Percentiles rank a stretch among this genome's conserved stretches.
phyloP scores from a whole-genome alignment of 495 filamentous ascomycete genomes.

The Penicillium tannophilum region DNA sequence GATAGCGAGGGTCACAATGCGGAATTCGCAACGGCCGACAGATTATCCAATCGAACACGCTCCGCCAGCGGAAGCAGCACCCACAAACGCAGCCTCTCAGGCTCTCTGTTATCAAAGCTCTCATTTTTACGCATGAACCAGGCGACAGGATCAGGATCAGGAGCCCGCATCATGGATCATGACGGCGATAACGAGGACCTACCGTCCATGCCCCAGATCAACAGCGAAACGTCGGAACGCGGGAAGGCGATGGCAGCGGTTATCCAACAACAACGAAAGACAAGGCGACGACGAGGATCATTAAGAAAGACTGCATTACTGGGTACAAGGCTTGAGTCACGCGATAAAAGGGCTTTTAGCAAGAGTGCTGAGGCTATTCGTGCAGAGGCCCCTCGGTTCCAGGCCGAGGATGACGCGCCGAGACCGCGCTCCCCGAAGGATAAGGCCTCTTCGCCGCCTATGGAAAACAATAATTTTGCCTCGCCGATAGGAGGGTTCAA shows the following conservation, averaged over 20 bases:
- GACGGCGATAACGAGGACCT: constrained; percentile 39
- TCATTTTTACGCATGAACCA: constrained; percentile 61
- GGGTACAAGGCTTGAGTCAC: constrained; percentile 59
- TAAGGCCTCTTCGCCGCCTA: constrained; percentile 17
- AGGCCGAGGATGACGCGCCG: not conserved
- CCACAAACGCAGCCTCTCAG: constrained; percentile 68
- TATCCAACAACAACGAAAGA: constrained; percentile 66
- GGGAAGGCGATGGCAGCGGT: constrained; percentile 57
- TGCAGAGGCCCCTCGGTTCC: constrained; percentile 27
- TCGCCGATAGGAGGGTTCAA: constrained; percentile 6
- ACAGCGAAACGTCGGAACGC: constrained; percentile 21
- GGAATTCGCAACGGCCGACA: constrained; percentile 31
- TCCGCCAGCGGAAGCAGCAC: constrained; percentile 45
- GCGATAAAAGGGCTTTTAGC: constrained; percentile 47
- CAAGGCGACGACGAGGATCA: constrained; percentile 75
- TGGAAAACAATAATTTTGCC: not conserved
- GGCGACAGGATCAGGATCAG: constrained; percentile 36
- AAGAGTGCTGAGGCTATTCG: constrained; percentile 39
- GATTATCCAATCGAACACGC: constrained; percentile 36
- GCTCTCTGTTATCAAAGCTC: constrained; percentile 54
- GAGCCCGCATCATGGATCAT: constrained; percentile 45
- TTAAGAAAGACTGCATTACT: constrained; percentile 78
- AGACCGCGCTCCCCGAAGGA: constrained; percentile 16
- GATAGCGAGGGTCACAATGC: constrained; percentile 33
- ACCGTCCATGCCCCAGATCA: constrained; percentile 26